Evolutionary conservation across 768 basidiomycete species (phyloP).

Genomic region (Thelephora aurantiotincta): DNA sequence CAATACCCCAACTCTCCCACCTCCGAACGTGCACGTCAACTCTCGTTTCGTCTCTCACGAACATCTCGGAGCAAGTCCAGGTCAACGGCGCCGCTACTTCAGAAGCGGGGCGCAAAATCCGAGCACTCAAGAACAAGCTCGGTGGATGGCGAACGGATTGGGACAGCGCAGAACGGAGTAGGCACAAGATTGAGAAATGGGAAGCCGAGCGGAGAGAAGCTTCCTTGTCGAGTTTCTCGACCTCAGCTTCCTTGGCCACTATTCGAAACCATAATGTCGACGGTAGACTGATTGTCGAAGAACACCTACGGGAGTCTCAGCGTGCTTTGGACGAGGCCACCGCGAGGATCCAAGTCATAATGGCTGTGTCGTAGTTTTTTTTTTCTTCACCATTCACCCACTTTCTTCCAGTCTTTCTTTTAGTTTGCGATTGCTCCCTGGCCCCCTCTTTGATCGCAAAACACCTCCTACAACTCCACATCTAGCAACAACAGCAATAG

Average conservation of each 20-base stretch:
- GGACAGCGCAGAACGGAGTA: constrained; percentile 76
- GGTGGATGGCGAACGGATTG: constrained; percentile 71
- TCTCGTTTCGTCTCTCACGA: constrained; percentile 58
- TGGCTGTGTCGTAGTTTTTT: constrained; percentile 34
- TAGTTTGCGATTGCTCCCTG: too few relatives aligned
- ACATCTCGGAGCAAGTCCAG: constrained; percentile 79
- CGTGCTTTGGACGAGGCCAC: constrained; percentile 58
- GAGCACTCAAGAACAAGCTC: constrained; percentile 72
- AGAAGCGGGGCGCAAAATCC: constrained; percentile 76
- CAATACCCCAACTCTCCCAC: constrained; percentile 53
- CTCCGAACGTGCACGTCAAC: constrained; percentile 64
- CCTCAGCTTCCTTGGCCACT: constrained; percentile 17
- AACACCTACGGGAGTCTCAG: constrained; percentile 67
- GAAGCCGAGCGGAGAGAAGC: constrained; percentile 32
- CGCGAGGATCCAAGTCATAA: constrained; percentile 66
- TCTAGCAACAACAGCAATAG: too few relatives aligned
- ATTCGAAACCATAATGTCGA: constrained; percentile 34
- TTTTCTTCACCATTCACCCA: not conserved
- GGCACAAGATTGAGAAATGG: constrained; percentile 66
- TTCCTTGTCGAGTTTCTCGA: constrained; percentile 16
- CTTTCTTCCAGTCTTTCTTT: constrained; percentile 7
- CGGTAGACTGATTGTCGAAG: constrained; percentile 60
- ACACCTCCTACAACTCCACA: too few relatives aligned
- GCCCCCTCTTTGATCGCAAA: too few relatives aligned
- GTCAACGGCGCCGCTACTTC: constrained; percentile 77